A percentile compares a stretch with the other conserved stretches of the same genome.
phyloP scores from a whole-genome alignment of 768 basidiomycete genomes.

The Pisolithus albus region DNA sequence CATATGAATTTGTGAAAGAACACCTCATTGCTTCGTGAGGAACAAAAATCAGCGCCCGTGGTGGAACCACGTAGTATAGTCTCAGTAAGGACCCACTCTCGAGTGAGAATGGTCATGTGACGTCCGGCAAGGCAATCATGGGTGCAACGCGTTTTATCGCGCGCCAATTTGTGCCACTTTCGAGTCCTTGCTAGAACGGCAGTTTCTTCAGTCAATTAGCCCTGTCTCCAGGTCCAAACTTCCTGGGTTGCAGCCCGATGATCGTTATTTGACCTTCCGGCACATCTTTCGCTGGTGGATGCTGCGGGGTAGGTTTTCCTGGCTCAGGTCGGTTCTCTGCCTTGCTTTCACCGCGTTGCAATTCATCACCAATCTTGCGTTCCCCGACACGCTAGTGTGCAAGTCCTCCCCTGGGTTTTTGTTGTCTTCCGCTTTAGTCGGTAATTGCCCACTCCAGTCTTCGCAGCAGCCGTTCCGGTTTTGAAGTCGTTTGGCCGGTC shows the following conservation, averaged over 20 bases:
- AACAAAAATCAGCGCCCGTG: too few relatives aligned
- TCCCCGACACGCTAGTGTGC: slow-evolving; percentile 13
- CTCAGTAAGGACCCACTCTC: too few relatives aligned
- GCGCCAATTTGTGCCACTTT: too few relatives aligned
- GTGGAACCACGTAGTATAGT: too few relatives aligned
- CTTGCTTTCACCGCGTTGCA: slow-evolving; percentile 23
- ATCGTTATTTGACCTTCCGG: slow-evolving; percentile 21
- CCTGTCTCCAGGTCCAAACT: too few relatives aligned
- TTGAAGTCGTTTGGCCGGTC: slow-evolving; percentile 14
- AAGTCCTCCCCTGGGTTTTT: slow-evolving; percentile 2
- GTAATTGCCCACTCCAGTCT: slow-evolving; percentile 21
- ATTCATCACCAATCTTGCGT: slow-evolving; percentile 7
- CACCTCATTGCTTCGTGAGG: slow-evolving; percentile 27
- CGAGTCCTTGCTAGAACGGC: too few relatives aligned
- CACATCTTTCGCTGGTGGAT: slow-evolving; percentile 9
- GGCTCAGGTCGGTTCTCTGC: slow-evolving; percentile 12
- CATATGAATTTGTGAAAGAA: slow-evolving; percentile 64
- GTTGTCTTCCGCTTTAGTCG: slow-evolving; percentile 17
- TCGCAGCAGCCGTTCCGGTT: slow-evolving; percentile 23
- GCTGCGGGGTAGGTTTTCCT: slow-evolving; percentile 20
- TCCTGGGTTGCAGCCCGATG: slow-evolving; percentile 9
- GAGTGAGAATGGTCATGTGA: too few relatives aligned
- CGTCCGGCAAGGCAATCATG: too few relatives aligned
- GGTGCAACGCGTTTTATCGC: too few relatives aligned
- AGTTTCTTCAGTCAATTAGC: too few relatives aligned